phyloP scores from a whole-genome alignment of 306 rosid genomes.

The Fagus crenata region DNA sequence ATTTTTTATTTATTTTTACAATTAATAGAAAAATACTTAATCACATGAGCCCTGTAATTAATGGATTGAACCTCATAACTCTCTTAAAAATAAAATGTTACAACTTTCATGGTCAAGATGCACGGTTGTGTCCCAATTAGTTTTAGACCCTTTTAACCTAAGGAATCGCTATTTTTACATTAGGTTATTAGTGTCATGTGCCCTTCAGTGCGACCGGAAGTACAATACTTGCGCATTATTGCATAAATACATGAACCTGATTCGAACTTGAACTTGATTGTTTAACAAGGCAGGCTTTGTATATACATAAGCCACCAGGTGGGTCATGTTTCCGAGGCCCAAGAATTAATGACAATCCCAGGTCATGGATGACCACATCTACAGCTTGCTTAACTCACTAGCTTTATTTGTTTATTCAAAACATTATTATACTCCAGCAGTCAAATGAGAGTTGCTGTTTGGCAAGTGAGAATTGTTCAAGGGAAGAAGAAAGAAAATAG shows the following conservation, averaged over 20 bases:
- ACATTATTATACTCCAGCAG: background rate
- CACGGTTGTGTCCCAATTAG: background rate
- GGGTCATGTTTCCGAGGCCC: conserved; percentile 33
- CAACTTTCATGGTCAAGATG: background rate
- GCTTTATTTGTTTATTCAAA: conserved; percentile 10
- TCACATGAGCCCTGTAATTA: background rate
- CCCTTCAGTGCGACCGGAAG: conserved; percentile 32
- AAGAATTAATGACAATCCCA: background rate
- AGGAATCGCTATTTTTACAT: background rate
- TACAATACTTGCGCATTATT: conserved; percentile 17
- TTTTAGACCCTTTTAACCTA: background rate
- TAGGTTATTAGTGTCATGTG: conserved; percentile 35
- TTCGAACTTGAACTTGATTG: conserved; percentile 36
- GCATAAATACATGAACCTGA: conserved; percentile 29
- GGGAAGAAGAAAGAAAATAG: no score
- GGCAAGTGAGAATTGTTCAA: no score
- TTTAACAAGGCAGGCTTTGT: conserved; percentile 37
- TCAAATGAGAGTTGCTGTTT: no score
- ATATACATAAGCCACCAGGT: conserved; percentile 3
- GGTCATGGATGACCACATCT: conserved; percentile 26
- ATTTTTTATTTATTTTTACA: background rate
- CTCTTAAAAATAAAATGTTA: background rate
- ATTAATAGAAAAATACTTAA: background rate
- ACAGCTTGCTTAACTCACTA: conserved; percentile 22
- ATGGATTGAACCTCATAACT: background rate